Evolutionary conservation across 2,329 filamentous ascomycete genomes (phyloP).

Genomic region (Setomelanomma holmii): DNA sequence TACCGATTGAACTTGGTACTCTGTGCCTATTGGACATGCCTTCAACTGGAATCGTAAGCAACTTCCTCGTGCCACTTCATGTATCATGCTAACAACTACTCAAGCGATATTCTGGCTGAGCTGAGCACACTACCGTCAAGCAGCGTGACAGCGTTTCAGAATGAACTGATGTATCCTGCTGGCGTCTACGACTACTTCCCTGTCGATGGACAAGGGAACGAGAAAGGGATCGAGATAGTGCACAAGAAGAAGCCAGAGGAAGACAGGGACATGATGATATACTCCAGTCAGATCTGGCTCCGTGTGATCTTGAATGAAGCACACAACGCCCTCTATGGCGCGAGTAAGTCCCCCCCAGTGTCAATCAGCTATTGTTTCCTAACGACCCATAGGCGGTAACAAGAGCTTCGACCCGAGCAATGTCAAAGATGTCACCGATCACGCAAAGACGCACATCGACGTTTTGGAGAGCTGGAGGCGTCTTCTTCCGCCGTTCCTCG

Average conservation of each 20-base stretch:
- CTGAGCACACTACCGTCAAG: slow-evolving; percentile 68
- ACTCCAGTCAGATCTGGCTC: slow-evolving; percentile 67
- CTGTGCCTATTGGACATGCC: slow-evolving; percentile 88
- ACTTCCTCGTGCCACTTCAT: not conserved
- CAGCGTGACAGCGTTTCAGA: slow-evolving; percentile 65
- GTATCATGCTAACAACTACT: slow-evolving; percentile 6
- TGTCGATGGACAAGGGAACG: slow-evolving; percentile 16
- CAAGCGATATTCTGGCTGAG: slow-evolving; percentile 82
- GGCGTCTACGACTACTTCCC: slow-evolving; percentile 55
- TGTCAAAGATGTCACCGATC: slow-evolving; percentile 37
- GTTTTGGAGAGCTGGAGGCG: slow-evolving; percentile 62
- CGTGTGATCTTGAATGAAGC: slow-evolving; percentile 64
- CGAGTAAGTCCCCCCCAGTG: slow-evolving; percentile 29
- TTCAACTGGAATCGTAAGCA: slow-evolving; percentile 83
- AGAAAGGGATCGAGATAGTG: slow-evolving; percentile 3
- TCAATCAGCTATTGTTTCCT: slow-evolving; percentile 19
- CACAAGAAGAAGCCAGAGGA: slow-evolving; percentile 37
- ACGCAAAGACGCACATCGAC: slow-evolving; percentile 43
- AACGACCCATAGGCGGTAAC: slow-evolving; percentile 41
- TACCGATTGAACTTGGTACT: slow-evolving; percentile 52
- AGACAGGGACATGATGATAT: slow-evolving; percentile 60
- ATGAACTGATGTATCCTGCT: slow-evolving; percentile 71
- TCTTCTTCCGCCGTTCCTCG: slow-evolving; percentile 60
- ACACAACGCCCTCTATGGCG: slow-evolving; percentile 62
- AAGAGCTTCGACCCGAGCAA: slow-evolving; percentile 44